Evolutionary conservation across 257 asterid genomes (phyloP).

Genomic region (Solanum commersonii): DNA sequence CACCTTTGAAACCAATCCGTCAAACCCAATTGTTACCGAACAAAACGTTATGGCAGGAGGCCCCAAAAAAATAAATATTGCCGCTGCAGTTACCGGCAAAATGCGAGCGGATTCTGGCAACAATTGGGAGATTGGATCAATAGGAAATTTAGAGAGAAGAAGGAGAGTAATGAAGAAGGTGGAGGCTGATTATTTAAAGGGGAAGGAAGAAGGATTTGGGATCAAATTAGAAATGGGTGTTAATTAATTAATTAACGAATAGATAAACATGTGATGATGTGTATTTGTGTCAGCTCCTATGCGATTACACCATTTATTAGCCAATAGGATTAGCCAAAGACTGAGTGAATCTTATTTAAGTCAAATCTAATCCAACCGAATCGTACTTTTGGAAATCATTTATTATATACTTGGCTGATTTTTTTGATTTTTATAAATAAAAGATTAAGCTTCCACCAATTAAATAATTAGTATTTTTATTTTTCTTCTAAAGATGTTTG

Average conservation of each 20-base stretch:
- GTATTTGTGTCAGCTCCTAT: constrained; percentile 7
- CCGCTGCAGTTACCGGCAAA: background rate
- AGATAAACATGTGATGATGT: background rate
- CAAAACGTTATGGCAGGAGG: background rate
- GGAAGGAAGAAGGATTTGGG: background rate
- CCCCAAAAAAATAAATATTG: background rate
- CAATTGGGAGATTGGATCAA: constrained; percentile 28
- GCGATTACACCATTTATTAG: background rate
- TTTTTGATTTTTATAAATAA: background rate
- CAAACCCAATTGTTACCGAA: constrained; percentile 5
- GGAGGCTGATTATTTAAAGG: background rate
- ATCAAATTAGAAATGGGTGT: background rate
- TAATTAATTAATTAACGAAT: background rate
- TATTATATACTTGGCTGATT: background rate
- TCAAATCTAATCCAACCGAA: background rate
- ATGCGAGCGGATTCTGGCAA: background rate
- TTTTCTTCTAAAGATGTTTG: background rate
- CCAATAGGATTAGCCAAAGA: background rate
- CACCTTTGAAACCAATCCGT: background rate
- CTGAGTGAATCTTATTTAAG: background rate
- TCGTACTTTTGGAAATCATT: background rate
- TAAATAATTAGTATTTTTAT: background rate
- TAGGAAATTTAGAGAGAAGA: background rate
- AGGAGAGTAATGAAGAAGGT: background rate
- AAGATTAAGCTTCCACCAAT: background rate